phyloP scores from a whole-genome alignment of 345 rosid genomes.

The Zanthoxylum bungeanum region DNA sequence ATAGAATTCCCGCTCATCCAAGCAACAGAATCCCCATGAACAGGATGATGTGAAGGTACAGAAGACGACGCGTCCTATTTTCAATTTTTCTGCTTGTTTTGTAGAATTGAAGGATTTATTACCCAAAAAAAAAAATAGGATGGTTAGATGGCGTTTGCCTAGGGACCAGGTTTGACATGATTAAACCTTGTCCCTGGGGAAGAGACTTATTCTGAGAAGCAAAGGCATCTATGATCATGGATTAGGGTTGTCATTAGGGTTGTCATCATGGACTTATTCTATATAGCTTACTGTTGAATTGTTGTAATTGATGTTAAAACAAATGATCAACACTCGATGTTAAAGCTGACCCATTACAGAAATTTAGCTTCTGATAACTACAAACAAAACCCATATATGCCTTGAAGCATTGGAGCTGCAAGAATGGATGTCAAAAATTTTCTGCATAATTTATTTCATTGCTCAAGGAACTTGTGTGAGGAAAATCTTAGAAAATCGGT shows the following conservation, averaged over 20 bases:
- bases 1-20: conserved; percentile 46
- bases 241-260: neutral
- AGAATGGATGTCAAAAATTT: neutral
- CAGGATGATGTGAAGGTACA: conserved; percentile 41
- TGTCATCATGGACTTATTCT: neutral
- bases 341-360: too few species aligned
- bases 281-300: neutral
- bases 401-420: neutral
- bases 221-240: neutral
- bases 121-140: neutral
- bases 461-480: too few species aligned
- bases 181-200: neutral
- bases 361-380: conserved; percentile 8
- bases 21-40: conserved; percentile 50
- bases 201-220: neutral
- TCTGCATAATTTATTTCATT: neutral
- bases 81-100: neutral
- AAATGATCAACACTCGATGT: neutral
- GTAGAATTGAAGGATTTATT: neutral
- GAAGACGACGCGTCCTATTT: neutral
- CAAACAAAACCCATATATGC: conserved; percentile 13
- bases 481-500: too few species aligned
- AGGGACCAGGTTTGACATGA: neutral
- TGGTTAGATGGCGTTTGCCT: neutral
- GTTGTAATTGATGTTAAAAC: neutral